phyloP scores from a whole-genome alignment of 1,284 basidiomycete genomes.

The Apiotrichum akiyoshidainum region DNA sequence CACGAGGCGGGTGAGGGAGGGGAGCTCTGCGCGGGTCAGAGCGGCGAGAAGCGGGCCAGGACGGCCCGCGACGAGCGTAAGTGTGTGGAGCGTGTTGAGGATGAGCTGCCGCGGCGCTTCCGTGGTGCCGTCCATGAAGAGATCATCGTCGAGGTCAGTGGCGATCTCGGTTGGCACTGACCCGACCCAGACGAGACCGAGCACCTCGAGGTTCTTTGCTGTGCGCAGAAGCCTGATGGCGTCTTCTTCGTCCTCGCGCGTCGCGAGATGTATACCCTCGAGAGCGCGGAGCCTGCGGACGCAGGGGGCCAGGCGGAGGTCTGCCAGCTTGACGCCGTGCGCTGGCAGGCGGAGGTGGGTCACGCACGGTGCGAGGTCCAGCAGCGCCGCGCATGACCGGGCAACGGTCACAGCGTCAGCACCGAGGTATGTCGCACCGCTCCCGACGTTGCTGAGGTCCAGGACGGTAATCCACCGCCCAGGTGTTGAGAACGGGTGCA shows the following conservation, averaged over 20 bases:
- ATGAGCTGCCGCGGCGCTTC: conserved; percentile 39
- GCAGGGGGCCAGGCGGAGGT: conserved; percentile 54
- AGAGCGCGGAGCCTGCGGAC: conserved; percentile 56
- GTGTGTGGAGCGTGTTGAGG: conserved; percentile 61
- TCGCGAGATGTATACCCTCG: conserved; percentile 56
- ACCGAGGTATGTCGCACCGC: conserved; percentile 56
- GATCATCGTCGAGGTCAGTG: conserved; percentile 24
- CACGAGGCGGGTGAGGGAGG: conserved; percentile 64
- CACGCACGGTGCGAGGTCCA: conserved; percentile 69
- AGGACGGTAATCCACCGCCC: conserved; percentile 75
- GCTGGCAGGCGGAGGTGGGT: conserved; percentile 61
- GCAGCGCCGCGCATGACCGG: conserved; percentile 48
- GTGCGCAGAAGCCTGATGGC: conserved; percentile 57
- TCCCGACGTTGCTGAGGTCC: conserved; percentile 64
- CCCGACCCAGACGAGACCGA: conserved; percentile 64
- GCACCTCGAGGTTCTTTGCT: conserved; percentile 62
- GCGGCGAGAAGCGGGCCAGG: conserved; percentile 62
- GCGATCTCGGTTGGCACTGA: neutral
- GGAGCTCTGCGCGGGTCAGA: conserved; percentile 62
- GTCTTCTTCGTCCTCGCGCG: conserved; percentile 53
- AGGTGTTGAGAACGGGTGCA: conserved; percentile 75
- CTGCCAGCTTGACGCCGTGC: conserved; percentile 54
- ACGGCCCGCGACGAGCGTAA: conserved; percentile 66
- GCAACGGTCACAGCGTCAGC: conserved; percentile 55
- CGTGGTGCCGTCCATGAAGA: neutral